phyloP scores from a whole-genome alignment of 2,329 filamentous ascomycete species.

The Sporothrix mexicana region DNA sequence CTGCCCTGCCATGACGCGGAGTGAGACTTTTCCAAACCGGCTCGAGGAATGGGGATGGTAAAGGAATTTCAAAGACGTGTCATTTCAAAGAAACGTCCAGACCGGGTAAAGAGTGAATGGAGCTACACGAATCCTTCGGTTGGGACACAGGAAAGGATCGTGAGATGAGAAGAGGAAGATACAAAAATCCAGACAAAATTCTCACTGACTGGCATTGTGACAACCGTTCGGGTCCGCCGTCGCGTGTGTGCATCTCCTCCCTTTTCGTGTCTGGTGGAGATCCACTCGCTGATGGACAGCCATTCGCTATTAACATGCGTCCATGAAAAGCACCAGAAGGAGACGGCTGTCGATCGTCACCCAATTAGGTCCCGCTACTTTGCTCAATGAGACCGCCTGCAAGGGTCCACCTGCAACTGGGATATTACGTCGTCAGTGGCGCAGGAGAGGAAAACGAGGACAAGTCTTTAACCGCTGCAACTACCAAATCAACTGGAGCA shows the following conservation, averaged over 20 bases:
- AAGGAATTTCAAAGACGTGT: not conserved
- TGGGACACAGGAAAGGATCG: not conserved
- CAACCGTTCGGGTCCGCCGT: not conserved
- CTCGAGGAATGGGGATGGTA: not conserved
- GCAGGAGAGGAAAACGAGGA: not conserved
- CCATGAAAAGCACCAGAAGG: too few species aligned
- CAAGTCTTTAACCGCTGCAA: too few species aligned
- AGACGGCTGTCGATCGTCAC: not conserved
- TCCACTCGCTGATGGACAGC: not conserved
- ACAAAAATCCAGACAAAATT: not conserved
- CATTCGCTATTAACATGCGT: too few species aligned
- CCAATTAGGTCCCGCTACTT: not conserved
- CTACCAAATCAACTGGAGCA: not conserved
- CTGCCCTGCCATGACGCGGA: constrained; percentile 7
- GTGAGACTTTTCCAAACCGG: constrained; percentile 20
- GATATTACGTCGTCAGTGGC: constrained; percentile 34
- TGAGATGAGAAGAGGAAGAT: not conserved
- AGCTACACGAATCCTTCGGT: constrained; percentile 5
- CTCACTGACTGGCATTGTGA: not conserved
- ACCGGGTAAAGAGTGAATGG: not conserved
- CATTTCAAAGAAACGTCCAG: not conserved
- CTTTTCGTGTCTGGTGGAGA: not conserved
- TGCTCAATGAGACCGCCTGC: too few species aligned
- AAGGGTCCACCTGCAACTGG: not conserved
- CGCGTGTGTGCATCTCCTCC: not conserved